These are phyloP conservation scores for Camellia lanceoleosa DNA, from an alignment of 148 eudicot genomes.

Conservation along the genomic window DNA sequence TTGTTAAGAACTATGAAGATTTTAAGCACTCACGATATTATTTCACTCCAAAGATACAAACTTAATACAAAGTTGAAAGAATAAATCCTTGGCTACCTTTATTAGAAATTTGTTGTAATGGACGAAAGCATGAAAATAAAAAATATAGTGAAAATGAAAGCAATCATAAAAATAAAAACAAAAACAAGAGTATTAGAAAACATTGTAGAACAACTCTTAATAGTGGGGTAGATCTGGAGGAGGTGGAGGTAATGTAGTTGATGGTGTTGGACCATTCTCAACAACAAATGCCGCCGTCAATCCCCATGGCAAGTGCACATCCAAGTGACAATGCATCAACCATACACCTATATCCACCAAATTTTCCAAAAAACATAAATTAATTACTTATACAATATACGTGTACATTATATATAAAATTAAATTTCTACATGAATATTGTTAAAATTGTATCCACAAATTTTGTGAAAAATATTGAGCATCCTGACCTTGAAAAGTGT, in stretches of 20 bases:
- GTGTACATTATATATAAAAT: too few relatives aligned
- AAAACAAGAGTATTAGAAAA: background rate
- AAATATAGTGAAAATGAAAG: background rate
- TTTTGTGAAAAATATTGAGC: too few relatives aligned
- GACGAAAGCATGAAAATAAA: background rate
- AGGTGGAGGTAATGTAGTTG: slow-evolving; percentile 33
- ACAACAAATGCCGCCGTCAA: slow-evolving; percentile 35
- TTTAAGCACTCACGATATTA: too few relatives aligned
- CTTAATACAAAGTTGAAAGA: background rate
- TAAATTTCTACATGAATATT: too few relatives aligned
- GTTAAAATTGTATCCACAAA: too few relatives aligned
- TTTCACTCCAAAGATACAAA: background rate
- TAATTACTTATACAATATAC: too few relatives aligned
- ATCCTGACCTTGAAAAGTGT: too few relatives aligned
- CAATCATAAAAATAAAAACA: background rate
- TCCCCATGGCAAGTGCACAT: slow-evolving; percentile 46
- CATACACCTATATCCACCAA: slow-evolving; percentile 26
- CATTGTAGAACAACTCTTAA: background rate
- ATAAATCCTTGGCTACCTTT: background rate
- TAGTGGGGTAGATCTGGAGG: slow-evolving; percentile 46
- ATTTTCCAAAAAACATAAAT: background rate
- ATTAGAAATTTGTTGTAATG: background rate
- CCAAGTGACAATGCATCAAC: slow-evolving; percentile 51
- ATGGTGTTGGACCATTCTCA: slow-evolving; percentile 36
- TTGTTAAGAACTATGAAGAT: too few relatives aligned